Percentiles rank a stretch among this genome's conserved stretches.
phyloP scores from a whole-genome alignment of 495 filamentous ascomycete species.

The Glutinoglossum americanum region DNA sequence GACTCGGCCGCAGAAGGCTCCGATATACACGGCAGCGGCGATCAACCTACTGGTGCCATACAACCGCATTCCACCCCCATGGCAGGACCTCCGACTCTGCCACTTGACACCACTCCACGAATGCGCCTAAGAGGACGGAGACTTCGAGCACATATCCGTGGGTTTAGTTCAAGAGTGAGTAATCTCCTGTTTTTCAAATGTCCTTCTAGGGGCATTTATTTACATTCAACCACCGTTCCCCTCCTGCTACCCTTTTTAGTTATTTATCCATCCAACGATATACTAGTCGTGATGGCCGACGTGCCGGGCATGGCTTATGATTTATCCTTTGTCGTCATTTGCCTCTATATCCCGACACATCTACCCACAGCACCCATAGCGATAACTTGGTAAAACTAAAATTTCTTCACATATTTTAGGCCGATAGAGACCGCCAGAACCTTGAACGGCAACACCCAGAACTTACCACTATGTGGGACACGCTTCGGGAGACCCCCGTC shows the following conservation, averaged over 20 bases:
- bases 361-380: too few relatives aligned
- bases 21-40: background rate
- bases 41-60: background rate
- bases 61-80: background rate
- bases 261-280: background rate
- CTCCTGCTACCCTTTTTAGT: background rate
- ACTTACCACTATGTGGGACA: slow-evolving; percentile 63
- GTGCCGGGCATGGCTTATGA: background rate
- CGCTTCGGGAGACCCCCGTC: slow-evolving; percentile 41
- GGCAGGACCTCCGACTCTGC: background rate
- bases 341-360: too few relatives aligned
- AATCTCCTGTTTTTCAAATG: too few relatives aligned
- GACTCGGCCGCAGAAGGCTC: background rate
- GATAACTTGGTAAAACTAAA: too few relatives aligned
- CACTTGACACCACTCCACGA: background rate
- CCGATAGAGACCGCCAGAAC: slow-evolving; percentile 28
- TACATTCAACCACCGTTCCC: background rate
- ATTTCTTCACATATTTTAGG: too few relatives aligned
- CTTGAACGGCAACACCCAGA: slow-evolving; percentile 60
- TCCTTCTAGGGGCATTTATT: background rate
- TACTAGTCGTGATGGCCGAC: background rate
- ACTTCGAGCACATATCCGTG: background rate
- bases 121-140: background rate
- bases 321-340: background rate
- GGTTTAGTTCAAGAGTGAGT: background rate